phyloP scores from a whole-genome alignment of 2,329 filamentous ascomycete genomes.

The Exophiala sp. region DNA sequence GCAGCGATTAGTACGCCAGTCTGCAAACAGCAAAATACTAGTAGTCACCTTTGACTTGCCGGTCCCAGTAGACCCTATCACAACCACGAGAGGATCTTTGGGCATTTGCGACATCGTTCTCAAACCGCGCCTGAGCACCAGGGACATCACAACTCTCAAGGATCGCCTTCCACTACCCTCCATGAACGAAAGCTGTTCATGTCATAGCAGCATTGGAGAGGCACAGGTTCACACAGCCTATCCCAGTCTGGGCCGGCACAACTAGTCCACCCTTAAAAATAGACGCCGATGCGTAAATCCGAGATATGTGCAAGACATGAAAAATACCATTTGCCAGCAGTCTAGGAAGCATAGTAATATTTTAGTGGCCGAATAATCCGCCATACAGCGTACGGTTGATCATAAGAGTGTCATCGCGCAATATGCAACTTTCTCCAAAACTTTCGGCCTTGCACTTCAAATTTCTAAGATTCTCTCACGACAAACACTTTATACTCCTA shows the following conservation, averaged over 20 bases:
- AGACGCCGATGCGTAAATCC: no score
- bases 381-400: background rate
- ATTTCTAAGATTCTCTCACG: slow-evolving; percentile 11
- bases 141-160: slow-evolving; percentile 7
- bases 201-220: no score
- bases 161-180: background rate
- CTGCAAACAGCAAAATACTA: background rate
- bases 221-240: no score
- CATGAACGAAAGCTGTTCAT: background rate
- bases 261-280: no score
- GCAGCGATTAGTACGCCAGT: slow-evolving; percentile 29
- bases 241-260: no score
- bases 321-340: no score
- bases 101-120: slow-evolving; percentile 19
- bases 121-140: slow-evolving; percentile 2
- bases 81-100: slow-evolving; percentile 65
- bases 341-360: background rate
- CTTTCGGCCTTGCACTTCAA: background rate
- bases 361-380: background rate
- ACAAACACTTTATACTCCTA: background rate
- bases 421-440: background rate
- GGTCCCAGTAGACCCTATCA: slow-evolving; percentile 87
- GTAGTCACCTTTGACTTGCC: slow-evolving; percentile 79
- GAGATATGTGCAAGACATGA: no score
- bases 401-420: background rate